A percentile compares a stretch with the other conserved stretches of the same genome.
Evolutionary conservation across 345 rosid species (phyloP).

Genomic region (Cardamine chenopodiifolia): DNA sequence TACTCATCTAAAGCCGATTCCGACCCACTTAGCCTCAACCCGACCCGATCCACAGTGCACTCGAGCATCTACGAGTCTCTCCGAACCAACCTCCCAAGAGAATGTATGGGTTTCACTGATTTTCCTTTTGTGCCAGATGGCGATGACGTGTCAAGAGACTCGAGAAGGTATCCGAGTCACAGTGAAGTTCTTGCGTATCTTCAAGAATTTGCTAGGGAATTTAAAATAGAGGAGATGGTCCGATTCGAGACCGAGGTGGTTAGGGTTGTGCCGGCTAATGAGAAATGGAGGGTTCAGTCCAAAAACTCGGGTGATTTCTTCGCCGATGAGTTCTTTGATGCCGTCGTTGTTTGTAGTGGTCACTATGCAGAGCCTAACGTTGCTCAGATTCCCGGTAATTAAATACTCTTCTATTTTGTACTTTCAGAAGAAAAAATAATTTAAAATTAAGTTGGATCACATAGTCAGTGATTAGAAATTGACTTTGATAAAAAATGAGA

Average conservation of each 20-base stretch:
- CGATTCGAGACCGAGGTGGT: not conserved
- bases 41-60: too few species aligned
- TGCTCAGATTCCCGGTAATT: slow-evolving; percentile 55
- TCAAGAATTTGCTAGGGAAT: slow-evolving; percentile 52
- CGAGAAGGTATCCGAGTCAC: slow-evolving; percentile 73
- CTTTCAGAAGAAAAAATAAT: too few species aligned
- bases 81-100: not conserved
- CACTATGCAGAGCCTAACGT: slow-evolving; percentile 63
- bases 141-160: slow-evolving; percentile 45
- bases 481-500: too few species aligned
- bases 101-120: not conserved
- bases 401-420: too few species aligned
- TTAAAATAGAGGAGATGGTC: not conserved
- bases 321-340: slow-evolving; percentile 58
- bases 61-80: too few species aligned
- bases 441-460: too few species aligned
- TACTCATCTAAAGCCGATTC: slow-evolving; percentile 46
- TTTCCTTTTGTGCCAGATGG: not conserved
- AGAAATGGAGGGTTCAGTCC: slow-evolving; percentile 61
- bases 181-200: slow-evolving; percentile 64
- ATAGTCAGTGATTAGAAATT: too few species aligned
- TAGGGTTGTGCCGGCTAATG: slow-evolving; percentile 26
- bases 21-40: too few species aligned
- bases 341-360: slow-evolving; percentile 67
- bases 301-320: slow-evolving; percentile 24